Conservation (phyloP, 192 early-diverging fungal genomes). For the Rhizoclosmatium sp. region DNA sequence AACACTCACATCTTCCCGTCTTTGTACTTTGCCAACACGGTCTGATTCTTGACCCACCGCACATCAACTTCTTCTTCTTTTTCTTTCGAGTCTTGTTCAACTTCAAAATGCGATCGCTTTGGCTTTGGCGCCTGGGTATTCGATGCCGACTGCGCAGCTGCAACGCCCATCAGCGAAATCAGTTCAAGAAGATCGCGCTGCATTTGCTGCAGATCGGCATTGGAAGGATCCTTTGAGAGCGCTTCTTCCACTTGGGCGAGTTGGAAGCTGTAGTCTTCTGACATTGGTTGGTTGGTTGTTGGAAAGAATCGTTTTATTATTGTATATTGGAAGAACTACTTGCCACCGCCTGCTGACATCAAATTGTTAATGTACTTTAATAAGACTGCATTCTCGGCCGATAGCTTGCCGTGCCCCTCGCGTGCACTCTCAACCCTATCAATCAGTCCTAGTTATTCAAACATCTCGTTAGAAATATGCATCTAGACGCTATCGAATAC, state of each 20-base stretch:
- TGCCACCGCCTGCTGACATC: constrained; percentile 35
- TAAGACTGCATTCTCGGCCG: constrained; percentile 50
- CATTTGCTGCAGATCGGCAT: constrained; percentile 73
- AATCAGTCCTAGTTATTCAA: constrained; percentile 34
- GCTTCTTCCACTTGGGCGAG: constrained; percentile 77
- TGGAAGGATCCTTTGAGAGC: constrained; percentile 69
- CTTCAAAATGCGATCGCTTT: not conserved
- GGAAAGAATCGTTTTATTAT: not conserved
- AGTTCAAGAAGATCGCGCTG: constrained; percentile 72
- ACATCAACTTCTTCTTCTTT: constrained; percentile 6
- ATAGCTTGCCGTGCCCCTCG: constrained; percentile 35
- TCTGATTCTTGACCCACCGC: constrained; percentile 62
- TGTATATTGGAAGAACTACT: not conserved
- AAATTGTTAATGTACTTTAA: constrained; percentile 62
- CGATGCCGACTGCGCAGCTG: not conserved
- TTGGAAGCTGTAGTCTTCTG: constrained; percentile 63
- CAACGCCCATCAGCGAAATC: constrained; percentile 60
- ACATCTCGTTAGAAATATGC: not conserved
- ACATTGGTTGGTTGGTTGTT: not conserved
- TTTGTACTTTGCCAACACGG: constrained; percentile 69
- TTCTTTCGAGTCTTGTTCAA: not conserved
- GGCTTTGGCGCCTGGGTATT: not conserved
- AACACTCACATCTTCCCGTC: constrained; percentile 76
- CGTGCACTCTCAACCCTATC: constrained; percentile 44
- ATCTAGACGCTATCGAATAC: not conserved